These are phyloP conservation scores for Dactylellina haptotyla DNA, from an alignment of 2,329 filamentous ascomycete species.

Conservation along the genomic window DNA sequence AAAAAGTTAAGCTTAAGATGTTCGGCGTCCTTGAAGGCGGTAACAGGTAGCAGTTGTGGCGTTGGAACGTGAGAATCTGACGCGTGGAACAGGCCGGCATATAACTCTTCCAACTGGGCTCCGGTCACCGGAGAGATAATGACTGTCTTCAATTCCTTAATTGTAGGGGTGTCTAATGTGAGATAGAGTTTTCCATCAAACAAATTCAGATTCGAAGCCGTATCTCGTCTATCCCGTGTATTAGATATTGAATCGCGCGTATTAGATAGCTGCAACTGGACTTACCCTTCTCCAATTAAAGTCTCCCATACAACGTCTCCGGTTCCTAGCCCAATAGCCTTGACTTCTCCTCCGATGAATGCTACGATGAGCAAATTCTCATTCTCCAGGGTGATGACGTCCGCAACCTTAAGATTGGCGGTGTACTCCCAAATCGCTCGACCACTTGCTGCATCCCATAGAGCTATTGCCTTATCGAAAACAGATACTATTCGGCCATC, in stretches of 20 bases:
- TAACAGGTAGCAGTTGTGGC: constrained; percentile 40
- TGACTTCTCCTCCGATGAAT: constrained; percentile 71
- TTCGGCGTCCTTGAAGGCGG: constrained; percentile 29
- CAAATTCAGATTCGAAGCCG: constrained; percentile 44
- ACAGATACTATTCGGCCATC: constrained; percentile 81
- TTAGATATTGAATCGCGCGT: constrained; percentile 6
- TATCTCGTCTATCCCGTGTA: constrained; percentile 23
- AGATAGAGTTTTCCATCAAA: constrained; percentile 33
- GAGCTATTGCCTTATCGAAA: constrained; percentile 74
- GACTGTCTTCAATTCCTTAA: constrained; percentile 33
- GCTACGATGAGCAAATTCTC: constrained; percentile 78
- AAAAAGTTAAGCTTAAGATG: constrained; percentile 78
- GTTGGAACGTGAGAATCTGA: constrained; percentile 33
- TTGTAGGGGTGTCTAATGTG: constrained; percentile 25
- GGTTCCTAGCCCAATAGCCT: constrained; percentile 76
- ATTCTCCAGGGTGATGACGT: constrained; percentile 75
- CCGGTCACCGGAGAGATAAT: constrained; percentile 46
- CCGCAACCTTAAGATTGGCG: constrained; percentile 74
- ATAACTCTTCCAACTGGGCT: constrained; percentile 42
- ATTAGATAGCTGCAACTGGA: constrained; percentile 63
- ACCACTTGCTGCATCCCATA: constrained; percentile 86
- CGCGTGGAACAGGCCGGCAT: constrained; percentile 21
- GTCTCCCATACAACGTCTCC: constrained; percentile 82
- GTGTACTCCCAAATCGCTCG: constrained; percentile 77
- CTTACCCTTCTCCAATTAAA: constrained; percentile 76